A percentile compares a stretch with the other conserved stretches of the same genome.
Evolutionary conservation across 768 basidiomycete genomes (phyloP).

Genomic region (Auricularia heimuer): DNA sequence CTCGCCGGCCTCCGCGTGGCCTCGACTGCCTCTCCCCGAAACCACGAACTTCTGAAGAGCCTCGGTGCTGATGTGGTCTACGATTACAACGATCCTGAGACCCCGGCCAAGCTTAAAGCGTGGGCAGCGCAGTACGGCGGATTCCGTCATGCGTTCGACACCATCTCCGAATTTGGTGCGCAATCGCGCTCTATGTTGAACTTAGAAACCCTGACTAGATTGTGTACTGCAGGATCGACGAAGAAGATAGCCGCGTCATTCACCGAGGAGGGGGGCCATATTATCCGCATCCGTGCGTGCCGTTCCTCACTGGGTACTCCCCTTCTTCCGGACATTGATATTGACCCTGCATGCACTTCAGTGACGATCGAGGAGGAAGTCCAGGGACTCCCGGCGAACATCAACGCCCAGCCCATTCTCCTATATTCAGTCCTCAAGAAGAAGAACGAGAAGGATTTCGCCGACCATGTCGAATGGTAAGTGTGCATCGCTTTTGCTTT

Average conservation of each 20-base stretch:
- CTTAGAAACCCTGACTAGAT: background rate
- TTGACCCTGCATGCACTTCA: background rate
- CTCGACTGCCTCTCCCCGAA: slow-evolving; percentile 33
- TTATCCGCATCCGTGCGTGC: background rate
- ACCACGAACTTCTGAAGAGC: slow-evolving; percentile 25
- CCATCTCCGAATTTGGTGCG: slow-evolving; percentile 4
- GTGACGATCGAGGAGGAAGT: background rate
- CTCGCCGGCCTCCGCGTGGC: slow-evolving; percentile 34
- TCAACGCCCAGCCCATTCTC: slow-evolving; percentile 1
- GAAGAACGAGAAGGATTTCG: slow-evolving; percentile 6
- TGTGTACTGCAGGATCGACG: background rate
- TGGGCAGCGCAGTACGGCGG: slow-evolving; percentile 6
- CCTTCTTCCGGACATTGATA: background rate
- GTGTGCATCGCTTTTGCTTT: background rate
- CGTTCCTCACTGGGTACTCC: background rate
- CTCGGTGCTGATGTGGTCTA: slow-evolving; percentile 36
- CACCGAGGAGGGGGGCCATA: background rate
- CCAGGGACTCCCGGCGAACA: background rate
- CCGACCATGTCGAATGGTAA: slow-evolving; percentile 1
- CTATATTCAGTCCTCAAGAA: slow-evolving; percentile 5
- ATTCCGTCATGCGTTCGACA: slow-evolving; percentile 1
- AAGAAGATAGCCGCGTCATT: background rate
- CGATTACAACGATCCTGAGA: slow-evolving; percentile 22
- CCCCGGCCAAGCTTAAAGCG: slow-evolving; percentile 11
- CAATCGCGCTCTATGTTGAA: background rate